Evolutionary conservation across 1,284 basidiomycete genomes (phyloP), one percentile per base, ranked within the genome.

Genomic region (Pseudozyma tsukubaensis): DNA sequence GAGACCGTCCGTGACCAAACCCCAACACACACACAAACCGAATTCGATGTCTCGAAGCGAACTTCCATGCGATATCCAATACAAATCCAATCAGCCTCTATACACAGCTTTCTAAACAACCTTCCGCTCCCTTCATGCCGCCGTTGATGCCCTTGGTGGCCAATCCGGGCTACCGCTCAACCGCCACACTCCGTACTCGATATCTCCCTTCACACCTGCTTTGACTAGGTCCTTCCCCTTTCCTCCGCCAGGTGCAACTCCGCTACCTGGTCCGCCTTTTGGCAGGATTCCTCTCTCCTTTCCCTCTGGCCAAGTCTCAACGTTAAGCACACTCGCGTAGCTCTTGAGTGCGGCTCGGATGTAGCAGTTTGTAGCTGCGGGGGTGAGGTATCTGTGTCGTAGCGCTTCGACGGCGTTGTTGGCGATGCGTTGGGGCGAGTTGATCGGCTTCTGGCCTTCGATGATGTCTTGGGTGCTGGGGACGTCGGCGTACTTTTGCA

Each of bases 131-230:
- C 24, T 29, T 29, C 24, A 29, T 29, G 24, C 24, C 24, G 24
- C 24, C 24, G 3, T 40, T 40, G 12, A 13, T 13, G 39, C 39
- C 29, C n/a, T 16, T 14, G 72, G 72, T 12, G 72, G 72, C 72
- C 72, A 75, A 48, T 75, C 53, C 0, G 63, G 63, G 29, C 55
- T 56, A 36, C 72, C 72, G 11, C 50, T 63, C 43, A 77, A 19
- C 19, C 64, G 43, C 78, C 78, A 80, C 1, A 76, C 54, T 2
- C 76, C 73, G 32, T 72, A 69, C 65, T 80, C 78, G 48, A 80
- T 72, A 54, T 80, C 78, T 6, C 78, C 78, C 29, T 74, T 64
- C 18, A 62, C 66, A 9, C 64, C 63, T 4, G 65, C 2, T 40
- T 55, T 59, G 9, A 11, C 24, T 49, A 78, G 43, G 39, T 76